Evolutionary conservation across 106 monocot species (phyloP), one percentile per base, ranked within the genome.

Genomic region (Dactylorhiza incarnata): DNA sequence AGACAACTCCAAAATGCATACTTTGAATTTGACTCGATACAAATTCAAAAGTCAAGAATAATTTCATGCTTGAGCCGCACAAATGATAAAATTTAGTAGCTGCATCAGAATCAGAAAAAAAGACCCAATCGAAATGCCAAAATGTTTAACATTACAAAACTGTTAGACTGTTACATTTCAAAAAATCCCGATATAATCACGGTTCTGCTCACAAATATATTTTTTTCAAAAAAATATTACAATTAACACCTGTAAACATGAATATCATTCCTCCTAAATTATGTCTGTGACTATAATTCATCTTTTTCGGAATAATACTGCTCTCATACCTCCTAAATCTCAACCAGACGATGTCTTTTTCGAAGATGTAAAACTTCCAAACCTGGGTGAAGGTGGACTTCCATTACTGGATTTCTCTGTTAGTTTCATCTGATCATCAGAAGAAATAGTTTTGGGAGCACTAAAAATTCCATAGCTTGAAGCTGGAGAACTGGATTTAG

Each of bases 401-500:
- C 9, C 22, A 48, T 72, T 45, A 46, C 69, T 46, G 11, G 66
- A 15, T 2, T 66, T 15, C 24, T 58, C 73, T 68, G 43, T 69
- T 22, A 9, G 15, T 22, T 62, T 73, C 44, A 48, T 66, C 47
- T 75, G 73, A 56, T 59, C 73, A 63, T 20, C 20, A 76, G 81
- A 72, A 20, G 71, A 47, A 55, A 55, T 24, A 48, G 71, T 68
- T 47, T 78, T 71, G 16, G 75, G 49, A 22, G 24, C 22, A 45
- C 75, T 83, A 23, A 80, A 84, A 29, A 76, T 79, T 49, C 83
- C 83, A 71, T 75, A 76, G 17, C 44, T 82, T 13, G 49, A 7
- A 4, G 58, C 20, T 49, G 74, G 23, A 68, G 74, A 51, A 68
- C 7, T 75, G 17, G 45, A 17, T 14, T 48, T 19, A 25, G 47